Conservation (phyloP, 176 grass and related monocot species). For the Rhipidocladum racemiflorum region DNA sequence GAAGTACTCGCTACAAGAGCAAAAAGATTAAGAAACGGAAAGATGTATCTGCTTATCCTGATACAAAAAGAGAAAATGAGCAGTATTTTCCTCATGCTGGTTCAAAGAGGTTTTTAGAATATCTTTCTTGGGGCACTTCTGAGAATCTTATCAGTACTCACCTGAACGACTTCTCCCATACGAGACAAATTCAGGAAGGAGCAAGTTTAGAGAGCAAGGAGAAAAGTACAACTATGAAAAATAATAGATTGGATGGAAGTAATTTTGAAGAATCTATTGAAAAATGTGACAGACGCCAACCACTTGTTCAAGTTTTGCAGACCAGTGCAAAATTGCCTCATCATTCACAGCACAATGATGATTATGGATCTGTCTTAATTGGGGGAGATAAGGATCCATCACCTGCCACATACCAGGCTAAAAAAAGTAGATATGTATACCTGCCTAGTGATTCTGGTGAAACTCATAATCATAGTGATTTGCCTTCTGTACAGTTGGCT, state of each 20-base stretch:
- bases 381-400: constrained; percentile 42
- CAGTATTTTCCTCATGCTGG: constrained; percentile 48
- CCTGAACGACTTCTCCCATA: constrained; percentile 42
- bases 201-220: constrained; percentile 35
- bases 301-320: constrained; percentile 63
- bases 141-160: constrained; percentile 38
- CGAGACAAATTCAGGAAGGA: constrained; percentile 31
- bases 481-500: constrained; percentile 47
- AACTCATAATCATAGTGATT: constrained; percentile 51
- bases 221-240: constrained; percentile 40
- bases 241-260: constrained; percentile 50
- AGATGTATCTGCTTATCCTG: constrained; percentile 34
- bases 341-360: constrained; percentile 43
- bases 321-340: constrained; percentile 48
- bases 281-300: constrained; percentile 59
- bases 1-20: constrained; percentile 73
- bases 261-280: constrained; percentile 61
- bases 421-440: constrained; percentile 57
- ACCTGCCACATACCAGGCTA: constrained; percentile 40
- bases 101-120: constrained; percentile 46
- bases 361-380: constrained; percentile 42
- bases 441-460: constrained; percentile 73
- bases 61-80: constrained; percentile 39
- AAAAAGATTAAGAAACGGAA: constrained; percentile 67
- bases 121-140: constrained; percentile 30